These are phyloP conservation scores for Sclerotinia sclerotiorum DNA, from an alignment of 2,329 filamentous ascomycete genomes.

Conservation along the genomic window DNA sequence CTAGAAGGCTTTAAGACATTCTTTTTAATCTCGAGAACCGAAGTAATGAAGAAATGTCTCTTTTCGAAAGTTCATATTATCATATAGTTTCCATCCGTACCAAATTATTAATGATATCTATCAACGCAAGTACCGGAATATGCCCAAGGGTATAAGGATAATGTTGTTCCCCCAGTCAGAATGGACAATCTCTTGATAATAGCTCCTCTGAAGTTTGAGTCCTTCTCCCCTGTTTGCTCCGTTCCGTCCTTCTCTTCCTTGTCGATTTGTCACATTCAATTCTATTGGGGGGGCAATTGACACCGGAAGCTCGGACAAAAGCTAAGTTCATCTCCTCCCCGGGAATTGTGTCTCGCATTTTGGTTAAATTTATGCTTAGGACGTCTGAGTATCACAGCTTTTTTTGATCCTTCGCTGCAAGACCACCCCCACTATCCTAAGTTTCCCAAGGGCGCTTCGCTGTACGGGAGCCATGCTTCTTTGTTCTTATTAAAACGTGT, in stretches of 20 bases:
- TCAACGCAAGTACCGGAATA: background rate
- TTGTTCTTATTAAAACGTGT: constrained; percentile 27
- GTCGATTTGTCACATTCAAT: background rate
- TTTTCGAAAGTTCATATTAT: background rate
- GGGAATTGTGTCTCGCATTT: constrained; percentile 15
- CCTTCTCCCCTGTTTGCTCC: background rate
- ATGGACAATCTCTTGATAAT: background rate
- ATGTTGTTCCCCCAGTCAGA: background rate
- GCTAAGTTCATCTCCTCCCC: constrained; percentile 14
- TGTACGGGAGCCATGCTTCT: constrained; percentile 5
- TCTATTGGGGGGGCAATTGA: constrained; percentile 14
- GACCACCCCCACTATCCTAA: constrained; percentile 13
- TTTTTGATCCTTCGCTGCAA: constrained; percentile 18
- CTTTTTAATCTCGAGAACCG: background rate
- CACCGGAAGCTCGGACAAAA: constrained; percentile 10
- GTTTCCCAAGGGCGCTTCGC: constrained; percentile 16
- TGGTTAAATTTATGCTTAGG: constrained; percentile 22
- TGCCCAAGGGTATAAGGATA: background rate
- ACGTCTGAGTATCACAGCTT: constrained; percentile 23
- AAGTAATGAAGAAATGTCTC: background rate
- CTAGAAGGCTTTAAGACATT: constrained; percentile 11
- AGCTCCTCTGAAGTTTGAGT: background rate
- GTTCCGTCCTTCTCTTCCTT: background rate
- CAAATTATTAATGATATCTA: background rate
- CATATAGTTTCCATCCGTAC: background rate